These are phyloP conservation scores for Aspergillus indologenus DNA, from an alignment of 495 filamentous ascomycete genomes.

Conservation along the genomic window DNA sequence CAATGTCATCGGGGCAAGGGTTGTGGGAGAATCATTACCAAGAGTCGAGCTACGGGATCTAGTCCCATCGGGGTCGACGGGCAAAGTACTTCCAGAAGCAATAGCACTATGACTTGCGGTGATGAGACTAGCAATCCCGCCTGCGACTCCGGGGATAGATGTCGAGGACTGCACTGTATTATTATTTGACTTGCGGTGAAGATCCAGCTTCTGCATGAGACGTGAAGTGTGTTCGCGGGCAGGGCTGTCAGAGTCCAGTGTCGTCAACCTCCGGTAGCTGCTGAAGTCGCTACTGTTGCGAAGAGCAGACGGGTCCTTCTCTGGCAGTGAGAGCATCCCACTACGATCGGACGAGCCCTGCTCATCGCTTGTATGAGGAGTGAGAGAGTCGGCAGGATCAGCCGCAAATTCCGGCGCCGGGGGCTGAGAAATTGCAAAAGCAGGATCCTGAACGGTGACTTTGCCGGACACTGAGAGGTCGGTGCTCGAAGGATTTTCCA, in stretches of 20 bases:
- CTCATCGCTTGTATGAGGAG: conserved; percentile 56
- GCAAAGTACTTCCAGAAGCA: conserved; percentile 50
- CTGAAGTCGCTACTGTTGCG: conserved; percentile 72
- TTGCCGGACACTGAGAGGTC: conserved; percentile 58
- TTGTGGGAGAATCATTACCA: conserved; percentile 52
- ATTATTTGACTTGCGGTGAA: conserved; percentile 75
- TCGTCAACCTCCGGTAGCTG: conserved; percentile 44
- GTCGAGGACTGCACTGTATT: conserved; percentile 39
- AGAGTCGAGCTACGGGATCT: conserved; percentile 32
- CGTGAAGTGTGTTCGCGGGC: conserved; percentile 70
- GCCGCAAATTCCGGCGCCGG: conserved; percentile 86
- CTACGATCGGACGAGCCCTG: conserved; percentile 53
- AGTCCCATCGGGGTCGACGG: conserved; percentile 33
- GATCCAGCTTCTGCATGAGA: conserved; percentile 88
- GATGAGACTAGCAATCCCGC: conserved; percentile 84
- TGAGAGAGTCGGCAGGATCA: conserved; percentile 65
- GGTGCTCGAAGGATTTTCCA: conserved; percentile 70
- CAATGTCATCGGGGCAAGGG: conserved; percentile 77
- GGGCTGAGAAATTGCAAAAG: conserved; percentile 88
- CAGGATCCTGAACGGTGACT: conserved; percentile 62
- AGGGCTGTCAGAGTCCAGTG: conserved; percentile 52
- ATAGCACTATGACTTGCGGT: conserved; percentile 80
- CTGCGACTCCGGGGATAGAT: conserved; percentile 42
- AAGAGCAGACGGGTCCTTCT: conserved; percentile 52
- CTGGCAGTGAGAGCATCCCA: conserved; percentile 64